A percentile compares a stretch with the other conserved stretches of the same genome.
Evolutionary conservation across 2,329 filamentous ascomycete species (phyloP).

Genomic region (Colletotrichum australisinense): DNA sequence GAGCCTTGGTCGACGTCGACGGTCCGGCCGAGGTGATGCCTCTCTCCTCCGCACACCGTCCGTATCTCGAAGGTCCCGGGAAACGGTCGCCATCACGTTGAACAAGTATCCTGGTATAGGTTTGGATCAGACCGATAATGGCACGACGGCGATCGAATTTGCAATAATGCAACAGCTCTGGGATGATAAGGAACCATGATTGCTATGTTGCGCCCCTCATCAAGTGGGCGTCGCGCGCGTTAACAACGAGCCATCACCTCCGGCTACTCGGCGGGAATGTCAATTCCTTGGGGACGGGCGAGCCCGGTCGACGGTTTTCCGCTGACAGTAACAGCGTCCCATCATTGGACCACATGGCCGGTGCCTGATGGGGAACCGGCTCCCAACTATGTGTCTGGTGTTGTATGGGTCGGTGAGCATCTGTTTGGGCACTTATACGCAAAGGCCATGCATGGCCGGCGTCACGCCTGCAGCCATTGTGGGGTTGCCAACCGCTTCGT

Average conservation of each 20-base stretch:
- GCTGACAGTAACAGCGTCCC: constrained; percentile 18
- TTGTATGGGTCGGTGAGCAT: constrained; percentile 36
- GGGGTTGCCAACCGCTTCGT: constrained; percentile 22
- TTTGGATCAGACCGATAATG: neutral
- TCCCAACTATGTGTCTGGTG: constrained; percentile 37
- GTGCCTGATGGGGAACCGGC: constrained; percentile 35
- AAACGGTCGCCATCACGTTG: constrained; percentile 21
- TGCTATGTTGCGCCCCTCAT: neutral
- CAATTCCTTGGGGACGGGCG: constrained; percentile 15
- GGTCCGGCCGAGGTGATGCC: constrained; percentile 52
- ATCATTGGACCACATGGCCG: constrained; percentile 35
- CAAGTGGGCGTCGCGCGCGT: constrained; percentile 16
- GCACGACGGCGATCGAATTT: neutral
- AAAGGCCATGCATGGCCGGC: constrained; percentile 34
- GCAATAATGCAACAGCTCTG: neutral
- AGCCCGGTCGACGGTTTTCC: constrained; percentile 23
- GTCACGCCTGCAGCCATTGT: constrained; percentile 36
- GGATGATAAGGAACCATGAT: neutral
- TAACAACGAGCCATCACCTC: constrained; percentile 28
- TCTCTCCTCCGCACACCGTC: constrained; percentile 42
- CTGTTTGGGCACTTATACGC: constrained; percentile 36
- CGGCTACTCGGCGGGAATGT: constrained; percentile 24
- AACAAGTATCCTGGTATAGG: neutral
- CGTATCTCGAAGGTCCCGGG: constrained; percentile 25
- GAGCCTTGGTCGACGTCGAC: constrained; percentile 62